Conservation (phyloP, 805 yeast species). For the Candida vaughaniae region DNA sequence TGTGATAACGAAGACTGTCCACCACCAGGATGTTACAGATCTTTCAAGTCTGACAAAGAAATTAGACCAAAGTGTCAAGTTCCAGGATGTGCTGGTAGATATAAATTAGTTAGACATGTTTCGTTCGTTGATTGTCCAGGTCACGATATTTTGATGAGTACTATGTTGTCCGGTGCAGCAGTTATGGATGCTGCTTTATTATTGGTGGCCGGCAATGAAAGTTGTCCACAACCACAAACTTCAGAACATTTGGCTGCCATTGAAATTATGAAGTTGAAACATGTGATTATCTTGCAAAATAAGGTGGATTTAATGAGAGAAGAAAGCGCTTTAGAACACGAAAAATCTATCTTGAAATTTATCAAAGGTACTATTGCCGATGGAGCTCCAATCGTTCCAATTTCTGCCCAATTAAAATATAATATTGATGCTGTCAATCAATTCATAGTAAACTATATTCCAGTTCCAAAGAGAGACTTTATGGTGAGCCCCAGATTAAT, state of each 20-base stretch:
- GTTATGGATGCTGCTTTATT: conserved; percentile 99
- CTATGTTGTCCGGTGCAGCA: conserved; percentile 99
- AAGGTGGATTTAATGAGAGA: conserved; percentile 98
- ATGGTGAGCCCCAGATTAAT: conserved; percentile 90
- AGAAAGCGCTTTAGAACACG: conserved; percentile 93
- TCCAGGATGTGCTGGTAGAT: conserved; percentile 86
- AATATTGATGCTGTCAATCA: conserved; percentile 98
- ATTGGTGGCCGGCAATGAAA: conserved; percentile 96
- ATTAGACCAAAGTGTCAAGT: conserved; percentile 89
- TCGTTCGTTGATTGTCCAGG: conserved; percentile 99
- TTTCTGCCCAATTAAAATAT: conserved; percentile 97
- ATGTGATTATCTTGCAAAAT: conserved; percentile 93
- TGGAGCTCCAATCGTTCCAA: conserved; percentile 98
- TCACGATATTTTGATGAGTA: conserved; percentile 99
- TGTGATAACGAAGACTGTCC: conserved; percentile 84
- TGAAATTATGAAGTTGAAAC: conserved; percentile 97
- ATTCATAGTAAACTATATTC: conserved; percentile 90
- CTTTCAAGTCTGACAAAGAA: conserved; percentile 93
- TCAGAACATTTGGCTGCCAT: conserved; percentile 99
- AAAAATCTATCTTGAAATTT: conserved; percentile 86
- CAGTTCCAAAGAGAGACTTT: conserved; percentile 96
- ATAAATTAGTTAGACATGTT: conserved; percentile 89
- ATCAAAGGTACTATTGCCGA: conserved; percentile 98
- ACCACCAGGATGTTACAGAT: conserved; percentile 92
- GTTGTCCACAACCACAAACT: conserved; percentile 99